Percentiles rank a stretch among this genome's conserved stretches.
These are phyloP conservation scores for Ambrosia trifida DNA, from an alignment of 129 eudicot genomes.

Conservation along the genomic window DNA sequence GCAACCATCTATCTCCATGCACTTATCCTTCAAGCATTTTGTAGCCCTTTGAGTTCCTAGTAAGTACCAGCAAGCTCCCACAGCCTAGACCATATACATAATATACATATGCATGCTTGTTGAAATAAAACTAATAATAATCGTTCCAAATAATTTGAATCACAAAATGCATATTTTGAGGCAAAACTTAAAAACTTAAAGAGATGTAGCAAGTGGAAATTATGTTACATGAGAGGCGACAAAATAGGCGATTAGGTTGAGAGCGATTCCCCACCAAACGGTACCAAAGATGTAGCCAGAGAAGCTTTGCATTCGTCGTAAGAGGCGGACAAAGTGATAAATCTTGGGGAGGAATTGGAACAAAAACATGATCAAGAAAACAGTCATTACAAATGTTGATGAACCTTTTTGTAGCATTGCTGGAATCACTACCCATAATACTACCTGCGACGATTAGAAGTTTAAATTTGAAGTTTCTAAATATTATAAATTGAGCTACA, in stretches of 20 bases:
- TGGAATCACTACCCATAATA: slow-evolving; percentile 75
- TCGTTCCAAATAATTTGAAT: not conserved
- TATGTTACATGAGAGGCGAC: slow-evolving; percentile 77
- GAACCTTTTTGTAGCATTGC: slow-evolving; percentile 53
- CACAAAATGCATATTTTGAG: not conserved
- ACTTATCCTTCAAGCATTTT: slow-evolving; percentile 59
- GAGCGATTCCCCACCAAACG: slow-evolving; percentile 95
- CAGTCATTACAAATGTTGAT: slow-evolving; percentile 59
- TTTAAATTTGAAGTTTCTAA: too few relatives aligned
- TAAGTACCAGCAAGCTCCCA: slow-evolving; percentile 94
- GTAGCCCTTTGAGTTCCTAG: slow-evolving; percentile 77
- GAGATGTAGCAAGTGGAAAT: too few relatives aligned
- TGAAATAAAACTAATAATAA: not conserved
- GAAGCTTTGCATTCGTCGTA: slow-evolving; percentile 78
- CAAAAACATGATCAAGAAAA: slow-evolving; percentile 58
- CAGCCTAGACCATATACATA: slow-evolving; percentile 19
- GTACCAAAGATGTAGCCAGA: slow-evolving; percentile 81
- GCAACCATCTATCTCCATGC: slow-evolving; percentile 43
- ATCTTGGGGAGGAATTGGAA: slow-evolving; percentile 81
- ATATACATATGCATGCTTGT: too few relatives aligned
- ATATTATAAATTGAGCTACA: too few relatives aligned
- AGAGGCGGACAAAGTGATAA: slow-evolving; percentile 66
- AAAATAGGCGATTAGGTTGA: slow-evolving; percentile 76
- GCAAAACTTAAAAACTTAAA: not conserved
- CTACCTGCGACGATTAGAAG: slow-evolving; percentile 45